Conservation (phyloP, 257 asterid species). For the Cynanchum wilfordii region DNA sequence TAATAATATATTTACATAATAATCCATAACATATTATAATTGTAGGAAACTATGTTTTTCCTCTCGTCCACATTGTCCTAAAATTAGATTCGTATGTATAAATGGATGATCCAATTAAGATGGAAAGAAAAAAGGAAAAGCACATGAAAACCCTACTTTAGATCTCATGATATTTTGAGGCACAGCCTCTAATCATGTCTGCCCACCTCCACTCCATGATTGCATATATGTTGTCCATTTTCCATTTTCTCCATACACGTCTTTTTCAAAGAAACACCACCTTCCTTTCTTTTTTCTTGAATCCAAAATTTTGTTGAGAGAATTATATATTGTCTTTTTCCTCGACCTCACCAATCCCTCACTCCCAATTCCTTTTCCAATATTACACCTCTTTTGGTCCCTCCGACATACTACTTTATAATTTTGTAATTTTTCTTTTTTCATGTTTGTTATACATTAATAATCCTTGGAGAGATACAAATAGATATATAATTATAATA, state of each 20-base stretch:
- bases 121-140: too few species aligned
- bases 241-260: slow-evolving; percentile 40
- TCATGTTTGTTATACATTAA: too few species aligned
- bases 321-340: slow-evolving; percentile 2
- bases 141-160: too few species aligned
- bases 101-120: too few species aligned
- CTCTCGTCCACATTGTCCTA: too few species aligned
- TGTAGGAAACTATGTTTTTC: too few species aligned
- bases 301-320: not conserved
- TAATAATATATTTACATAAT: too few species aligned
- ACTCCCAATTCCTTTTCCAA: slow-evolving; percentile 12
- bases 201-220: slow-evolving; percentile 42
- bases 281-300: not conserved
- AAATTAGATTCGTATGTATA: too few species aligned
- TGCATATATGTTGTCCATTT: slow-evolving; percentile 19
- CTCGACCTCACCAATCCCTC: slow-evolving; percentile 23
- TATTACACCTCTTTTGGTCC: slow-evolving; percentile 1
- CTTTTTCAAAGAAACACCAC: slow-evolving; percentile 25
- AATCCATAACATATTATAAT: too few species aligned
- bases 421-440: not conserved
- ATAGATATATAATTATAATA: too few species aligned
- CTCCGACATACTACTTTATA: not conserved
- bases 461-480: too few species aligned
- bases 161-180: too few species aligned
- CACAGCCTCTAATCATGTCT: not conserved